Evolutionary conservation across 108 stramenopile species (phyloP), one percentile per base, ranked within the genome.

Genomic region (Seminavis robusta): DNA sequence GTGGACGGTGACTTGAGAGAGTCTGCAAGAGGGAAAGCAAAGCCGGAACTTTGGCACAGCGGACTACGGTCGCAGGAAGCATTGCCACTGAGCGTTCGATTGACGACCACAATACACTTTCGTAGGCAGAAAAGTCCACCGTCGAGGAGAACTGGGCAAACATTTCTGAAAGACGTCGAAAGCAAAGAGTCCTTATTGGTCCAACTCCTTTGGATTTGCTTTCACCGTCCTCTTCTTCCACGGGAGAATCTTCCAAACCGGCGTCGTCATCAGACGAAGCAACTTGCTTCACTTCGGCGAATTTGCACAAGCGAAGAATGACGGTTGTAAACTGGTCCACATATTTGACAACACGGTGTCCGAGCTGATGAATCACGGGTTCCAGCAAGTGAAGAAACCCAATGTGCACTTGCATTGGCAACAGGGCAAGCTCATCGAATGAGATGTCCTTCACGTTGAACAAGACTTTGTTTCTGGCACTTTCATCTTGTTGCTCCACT

Each of bases 311-410:
- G 7, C 69, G 53, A 25, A 86, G 62, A 52, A 86, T 48, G 33
- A 93, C 39, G 20, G 74, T 60, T 41, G 78, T 73, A 36, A 87
- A 74, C 21, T 50, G 43, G 2, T 69, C 69, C 36, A 91, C 52
- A 55, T 68, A 83, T 4, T 23, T 17, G 28, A 44, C 53, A 25
- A 85, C 67, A 10, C 81, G 70, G 41, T 78, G 81, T 2, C 92
- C 92, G 54, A 93, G 74, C 46, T 93, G 85, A 31, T 68, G 55
- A 23, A 89, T 65, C 32, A 93, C 80, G 55, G 80, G 66, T 7
- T 80, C 71, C 3, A 93, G 77, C 37, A 89, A 49, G 63, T 93
- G 82, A 1, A 93, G 74, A 48, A 90, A 93, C 39, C 92, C 92
- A 56, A 83, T 76, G 47, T 84, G 71, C 15, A 86, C 67, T 26